Evolutionary conservation across 2,329 filamentous ascomycete species (phyloP).

Genomic region (Rhynchosporium agropyri): DNA sequence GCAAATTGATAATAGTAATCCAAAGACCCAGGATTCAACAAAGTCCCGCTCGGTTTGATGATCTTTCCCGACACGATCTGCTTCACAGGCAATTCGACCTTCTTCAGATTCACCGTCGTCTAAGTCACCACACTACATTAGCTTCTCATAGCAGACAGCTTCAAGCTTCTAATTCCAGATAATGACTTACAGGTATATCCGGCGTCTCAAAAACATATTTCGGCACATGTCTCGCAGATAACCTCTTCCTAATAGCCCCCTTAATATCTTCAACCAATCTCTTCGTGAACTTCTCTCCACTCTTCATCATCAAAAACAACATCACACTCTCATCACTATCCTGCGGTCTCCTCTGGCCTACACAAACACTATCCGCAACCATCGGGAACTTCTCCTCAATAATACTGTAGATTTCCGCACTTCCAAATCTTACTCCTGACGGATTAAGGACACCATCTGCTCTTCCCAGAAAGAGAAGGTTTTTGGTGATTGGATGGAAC

Average conservation of each 20-base stretch:
- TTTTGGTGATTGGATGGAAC: constrained; percentile 67
- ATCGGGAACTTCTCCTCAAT: constrained; percentile 66
- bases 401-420: constrained; percentile 77
- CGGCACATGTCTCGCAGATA: constrained; percentile 76
- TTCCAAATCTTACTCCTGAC: constrained; percentile 76
- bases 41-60: constrained; percentile 74
- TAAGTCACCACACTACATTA: constrained; percentile 42
- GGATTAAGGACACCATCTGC: constrained; percentile 82
- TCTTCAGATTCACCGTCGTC: constrained; percentile 83
- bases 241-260: constrained; percentile 63
- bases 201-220: constrained; percentile 78
- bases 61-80: constrained; percentile 77
- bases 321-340: constrained; percentile 62
- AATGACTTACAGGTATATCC: constrained; percentile 71
- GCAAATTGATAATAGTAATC: constrained; percentile 81
- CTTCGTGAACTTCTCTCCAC: constrained; percentile 57
- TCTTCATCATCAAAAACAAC: constrained; percentile 61
- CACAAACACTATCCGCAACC: constrained; percentile 74
- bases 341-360: constrained; percentile 70
- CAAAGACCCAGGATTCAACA: constrained; percentile 75
- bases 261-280: constrained; percentile 62
- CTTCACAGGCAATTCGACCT: constrained; percentile 83
- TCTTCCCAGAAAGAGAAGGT: constrained; percentile 67
- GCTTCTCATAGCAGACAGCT: no score
- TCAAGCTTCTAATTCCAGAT: background rate